These are phyloP conservation scores for Apiosordaria backusii DNA, from an alignment of 495 filamentous ascomycete species.

Conservation along the genomic window DNA sequence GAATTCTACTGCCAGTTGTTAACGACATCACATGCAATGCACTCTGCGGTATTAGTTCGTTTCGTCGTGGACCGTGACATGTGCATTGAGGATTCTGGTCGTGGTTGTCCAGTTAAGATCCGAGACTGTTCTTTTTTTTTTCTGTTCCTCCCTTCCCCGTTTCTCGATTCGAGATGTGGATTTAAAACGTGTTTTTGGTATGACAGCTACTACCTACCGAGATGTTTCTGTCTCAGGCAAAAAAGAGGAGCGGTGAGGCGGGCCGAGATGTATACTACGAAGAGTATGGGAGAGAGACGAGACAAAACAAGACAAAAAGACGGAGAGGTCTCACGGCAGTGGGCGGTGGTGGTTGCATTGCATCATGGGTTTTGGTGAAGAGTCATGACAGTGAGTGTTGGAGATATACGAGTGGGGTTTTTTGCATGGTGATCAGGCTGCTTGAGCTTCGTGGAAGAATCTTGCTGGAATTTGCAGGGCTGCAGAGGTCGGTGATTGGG, in stretches of 20 bases:
- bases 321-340: background rate
- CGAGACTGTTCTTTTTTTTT: background rate
- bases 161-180: no score
- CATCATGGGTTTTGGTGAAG: background rate
- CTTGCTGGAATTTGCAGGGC: background rate
- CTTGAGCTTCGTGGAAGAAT: background rate
- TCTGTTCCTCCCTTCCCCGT: no score
- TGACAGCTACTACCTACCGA: background rate
- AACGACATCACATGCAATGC: background rate
- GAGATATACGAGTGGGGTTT: background rate
- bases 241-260: constrained; percentile 2
- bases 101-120: background rate
- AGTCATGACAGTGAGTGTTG: background rate
- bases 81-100: no score
- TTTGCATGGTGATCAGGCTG: background rate
- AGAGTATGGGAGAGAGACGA: background rate
- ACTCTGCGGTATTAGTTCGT: background rate
- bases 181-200: background rate
- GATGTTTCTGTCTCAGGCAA: background rate
- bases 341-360: background rate
- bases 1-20: background rate
- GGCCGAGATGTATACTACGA: background rate
- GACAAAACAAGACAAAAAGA: background rate
- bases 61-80: background rate
- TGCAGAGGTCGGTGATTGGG: background rate